Conservation (phyloP, 129 eudicot genomes). For the Lactuca saligna region DNA sequence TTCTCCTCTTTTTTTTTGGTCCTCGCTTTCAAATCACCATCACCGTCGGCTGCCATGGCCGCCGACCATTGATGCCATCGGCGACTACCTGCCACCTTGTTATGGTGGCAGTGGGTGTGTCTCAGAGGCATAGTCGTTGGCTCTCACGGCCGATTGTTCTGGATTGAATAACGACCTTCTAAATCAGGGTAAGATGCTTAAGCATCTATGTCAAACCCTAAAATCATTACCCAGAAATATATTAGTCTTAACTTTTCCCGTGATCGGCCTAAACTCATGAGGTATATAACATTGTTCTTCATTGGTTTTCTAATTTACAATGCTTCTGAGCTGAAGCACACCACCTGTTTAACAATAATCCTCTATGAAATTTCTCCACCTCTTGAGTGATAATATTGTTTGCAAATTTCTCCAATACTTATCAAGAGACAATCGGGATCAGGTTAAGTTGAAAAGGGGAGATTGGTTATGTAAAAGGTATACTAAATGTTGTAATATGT, state of each 20-base stretch:
- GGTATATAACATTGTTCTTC: slow-evolving; percentile 25
- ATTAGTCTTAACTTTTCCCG: slow-evolving; percentile 73
- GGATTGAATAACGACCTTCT: slow-evolving; percentile 81
- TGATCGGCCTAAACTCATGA: slow-evolving; percentile 52
- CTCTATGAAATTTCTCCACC: slow-evolving; percentile 2
- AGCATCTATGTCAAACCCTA: slow-evolving; percentile 24
- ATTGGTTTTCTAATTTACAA: not conserved
- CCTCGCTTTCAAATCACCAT: too few relatives aligned
- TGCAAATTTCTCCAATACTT: not conserved
- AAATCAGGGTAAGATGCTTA: slow-evolving; percentile 80
- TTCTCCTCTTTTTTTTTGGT: too few relatives aligned
- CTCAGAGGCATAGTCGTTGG: too few relatives aligned
- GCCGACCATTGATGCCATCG: too few relatives aligned
- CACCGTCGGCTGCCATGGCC: too few relatives aligned
- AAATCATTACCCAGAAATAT: slow-evolving; percentile 28
- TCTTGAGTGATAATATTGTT: not conserved
- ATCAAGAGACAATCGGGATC: too few relatives aligned
- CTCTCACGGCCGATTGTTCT: too few relatives aligned
- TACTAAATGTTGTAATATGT: too few relatives aligned
- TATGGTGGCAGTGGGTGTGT: too few relatives aligned
- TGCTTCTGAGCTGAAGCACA: slow-evolving; percentile 20
- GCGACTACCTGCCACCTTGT: too few relatives aligned
- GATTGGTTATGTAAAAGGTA: too few relatives aligned
- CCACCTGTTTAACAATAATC: slow-evolving; percentile 40
- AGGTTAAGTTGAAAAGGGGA: too few relatives aligned